Evolutionary conservation across 352 stramenopile genomes (phyloP), one percentile per base, ranked within the genome.

Genomic region (Phytophthora tubulina): DNA sequence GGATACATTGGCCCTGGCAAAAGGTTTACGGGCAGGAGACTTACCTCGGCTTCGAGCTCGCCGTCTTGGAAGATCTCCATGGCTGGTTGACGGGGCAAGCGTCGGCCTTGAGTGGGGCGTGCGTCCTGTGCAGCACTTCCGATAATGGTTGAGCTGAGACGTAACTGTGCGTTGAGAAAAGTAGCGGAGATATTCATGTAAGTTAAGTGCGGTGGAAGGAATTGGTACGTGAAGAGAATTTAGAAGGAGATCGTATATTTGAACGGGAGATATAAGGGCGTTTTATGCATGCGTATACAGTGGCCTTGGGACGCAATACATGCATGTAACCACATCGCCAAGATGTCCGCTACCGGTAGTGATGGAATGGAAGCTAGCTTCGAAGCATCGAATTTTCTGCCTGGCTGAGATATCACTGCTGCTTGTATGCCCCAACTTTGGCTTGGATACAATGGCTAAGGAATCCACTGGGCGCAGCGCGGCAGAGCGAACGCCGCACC

Each of bases 11-110:
- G 21, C 21, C 21, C 21, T 27, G 1, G 21, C 21, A 27, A 27
- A 27, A 27, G 21, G 21, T 27, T 27, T 27, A 27, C 21, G 65
- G 33, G 15, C 1, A 30, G 10, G 4, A 15, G 6, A 73, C 79
- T 49, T 41, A 94, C 87, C 84, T 91, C 87, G 33, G 83, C 77
- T 61, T 95, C 87, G 4, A 95, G 77, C 64, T 95, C 87, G 39
- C 87, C 87, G 45, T 93, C 86, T 44, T 84, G 76, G 69, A 95
- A 95, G 63, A 95, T 93, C 76, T 95, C 87, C 82, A 95, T 93
- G 4, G 39, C 59, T 55, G 42, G 32, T 49, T 63, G 62, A 69
- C 31, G 33, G 53, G 36, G 54, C 42, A 17, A 55, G 44, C n/a
- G 21, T 46, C 21, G 21, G 36, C 7, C 27, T 55, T 58, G 58